Evolutionary conservation across 164 flowering plant species (phyloP).

Genomic region (Macadamia integrifolia): DNA sequence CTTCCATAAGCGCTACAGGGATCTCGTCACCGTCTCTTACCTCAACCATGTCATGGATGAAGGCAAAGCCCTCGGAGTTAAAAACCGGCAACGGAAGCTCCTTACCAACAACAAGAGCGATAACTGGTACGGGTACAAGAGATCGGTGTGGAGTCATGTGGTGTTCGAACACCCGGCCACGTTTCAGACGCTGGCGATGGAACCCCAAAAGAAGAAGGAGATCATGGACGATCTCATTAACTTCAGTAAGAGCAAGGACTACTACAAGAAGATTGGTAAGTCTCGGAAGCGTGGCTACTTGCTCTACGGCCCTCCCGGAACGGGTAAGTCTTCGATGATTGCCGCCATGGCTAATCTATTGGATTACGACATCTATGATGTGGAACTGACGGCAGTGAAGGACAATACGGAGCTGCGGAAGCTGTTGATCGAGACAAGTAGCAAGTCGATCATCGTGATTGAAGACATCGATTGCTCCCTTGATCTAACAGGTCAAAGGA

Average conservation of each 20-base stretch:
- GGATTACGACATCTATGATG: neutral
- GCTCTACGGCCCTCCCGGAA: no score
- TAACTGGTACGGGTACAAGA: neutral
- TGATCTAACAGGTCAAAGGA: neutral
- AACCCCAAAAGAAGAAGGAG: no score
- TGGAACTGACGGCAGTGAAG: neutral
- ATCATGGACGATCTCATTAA: neutral
- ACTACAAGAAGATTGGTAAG: neutral
- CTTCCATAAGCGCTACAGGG: neutral
- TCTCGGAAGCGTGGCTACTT: no score
- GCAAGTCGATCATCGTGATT: neutral
- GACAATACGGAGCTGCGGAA: neutral
- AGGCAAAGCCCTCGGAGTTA: neutral
- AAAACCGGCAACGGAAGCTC: neutral
- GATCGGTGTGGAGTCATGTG: neutral
- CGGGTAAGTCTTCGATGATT: no score
- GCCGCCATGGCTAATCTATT: neutral
- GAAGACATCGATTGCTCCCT: neutral
- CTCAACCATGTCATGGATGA: neutral
- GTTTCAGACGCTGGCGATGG: no score
- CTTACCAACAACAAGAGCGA: neutral
- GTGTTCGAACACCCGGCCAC: no score
- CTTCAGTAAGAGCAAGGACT: neutral
- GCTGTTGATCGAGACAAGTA: neutral
- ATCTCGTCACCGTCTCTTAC: neutral